Percentiles rank a stretch among this genome's conserved stretches.
phyloP scores from a whole-genome alignment of 306 rosid genomes.

The Cotoneaster glaucophyllus region DNA sequence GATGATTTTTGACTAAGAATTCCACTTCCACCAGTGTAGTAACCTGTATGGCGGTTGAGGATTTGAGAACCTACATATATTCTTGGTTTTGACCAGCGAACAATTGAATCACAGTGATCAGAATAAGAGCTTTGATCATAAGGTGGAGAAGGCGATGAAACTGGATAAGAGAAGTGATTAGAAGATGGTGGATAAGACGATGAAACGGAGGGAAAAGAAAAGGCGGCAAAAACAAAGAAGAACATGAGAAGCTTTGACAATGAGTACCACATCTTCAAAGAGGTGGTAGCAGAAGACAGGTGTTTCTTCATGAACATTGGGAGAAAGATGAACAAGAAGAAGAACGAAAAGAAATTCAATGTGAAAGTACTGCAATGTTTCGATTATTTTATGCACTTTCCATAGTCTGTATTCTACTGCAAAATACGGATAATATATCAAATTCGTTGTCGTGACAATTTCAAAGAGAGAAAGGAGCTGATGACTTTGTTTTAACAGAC shows the following conservation, averaged over 20 bases:
- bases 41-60: slow-evolving; percentile 16
- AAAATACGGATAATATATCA: background rate
- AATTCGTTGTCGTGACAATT: background rate
- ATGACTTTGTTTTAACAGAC: background rate
- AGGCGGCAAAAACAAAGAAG: background rate
- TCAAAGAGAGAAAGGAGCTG: background rate
- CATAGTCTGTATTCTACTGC: background rate
- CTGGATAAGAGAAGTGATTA: no score
- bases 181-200: no score
- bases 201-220: no score
- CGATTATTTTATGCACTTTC: background rate
- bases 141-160: slow-evolving; percentile 12
- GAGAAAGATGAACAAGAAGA: background rate
- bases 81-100: slow-evolving; percentile 16
- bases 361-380: background rate
- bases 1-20: background rate
- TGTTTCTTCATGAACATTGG: background rate
- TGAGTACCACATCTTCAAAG: background rate
- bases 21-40: slow-evolving; percentile 20
- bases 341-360: background rate
- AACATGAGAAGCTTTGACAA: slow-evolving; percentile 21
- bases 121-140: slow-evolving; percentile 11
- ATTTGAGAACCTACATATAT: background rate
- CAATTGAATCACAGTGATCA: slow-evolving; percentile 31
- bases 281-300: background rate